Evolutionary conservation across 2,329 filamentous ascomycete species (phyloP).

Genomic region (Aspergillus ochraceus): DNA sequence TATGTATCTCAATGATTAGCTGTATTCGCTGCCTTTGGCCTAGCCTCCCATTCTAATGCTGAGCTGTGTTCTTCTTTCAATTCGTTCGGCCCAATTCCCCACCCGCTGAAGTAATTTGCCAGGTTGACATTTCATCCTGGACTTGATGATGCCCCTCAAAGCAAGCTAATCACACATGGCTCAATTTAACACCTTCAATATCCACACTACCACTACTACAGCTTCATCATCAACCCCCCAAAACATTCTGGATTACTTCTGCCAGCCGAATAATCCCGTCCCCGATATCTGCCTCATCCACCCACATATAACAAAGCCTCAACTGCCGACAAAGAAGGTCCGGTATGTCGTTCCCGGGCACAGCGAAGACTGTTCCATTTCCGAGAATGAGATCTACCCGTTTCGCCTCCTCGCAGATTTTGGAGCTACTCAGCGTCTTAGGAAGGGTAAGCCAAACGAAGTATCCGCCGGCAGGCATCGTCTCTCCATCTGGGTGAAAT

Average conservation of each 20-base stretch:
- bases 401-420: constrained; percentile 8
- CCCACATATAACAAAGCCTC: background rate
- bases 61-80: too few species aligned
- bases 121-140: too few species aligned
- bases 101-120: too few species aligned
- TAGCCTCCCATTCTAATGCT: too few species aligned
- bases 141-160: too few species aligned
- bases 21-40: too few species aligned
- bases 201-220: background rate
- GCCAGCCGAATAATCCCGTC: background rate
- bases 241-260: background rate
- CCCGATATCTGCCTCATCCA: background rate
- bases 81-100: too few species aligned
- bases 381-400: constrained; percentile 10
- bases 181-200: too few species aligned
- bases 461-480: constrained; percentile 11
- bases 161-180: too few species aligned
- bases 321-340: background rate
- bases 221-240: background rate
- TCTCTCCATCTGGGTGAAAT: constrained; percentile 9
- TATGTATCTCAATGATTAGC: too few species aligned
- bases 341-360: constrained; percentile 50
- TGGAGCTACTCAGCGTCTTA: background rate
- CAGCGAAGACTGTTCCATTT: constrained; percentile 38
- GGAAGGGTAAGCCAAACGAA: constrained; percentile 18